Evolutionary conservation across 495 filamentous ascomycete species (phyloP), one percentile per base, ranked within the genome.

Genomic region (Parathielavia hyrcaniae): DNA sequence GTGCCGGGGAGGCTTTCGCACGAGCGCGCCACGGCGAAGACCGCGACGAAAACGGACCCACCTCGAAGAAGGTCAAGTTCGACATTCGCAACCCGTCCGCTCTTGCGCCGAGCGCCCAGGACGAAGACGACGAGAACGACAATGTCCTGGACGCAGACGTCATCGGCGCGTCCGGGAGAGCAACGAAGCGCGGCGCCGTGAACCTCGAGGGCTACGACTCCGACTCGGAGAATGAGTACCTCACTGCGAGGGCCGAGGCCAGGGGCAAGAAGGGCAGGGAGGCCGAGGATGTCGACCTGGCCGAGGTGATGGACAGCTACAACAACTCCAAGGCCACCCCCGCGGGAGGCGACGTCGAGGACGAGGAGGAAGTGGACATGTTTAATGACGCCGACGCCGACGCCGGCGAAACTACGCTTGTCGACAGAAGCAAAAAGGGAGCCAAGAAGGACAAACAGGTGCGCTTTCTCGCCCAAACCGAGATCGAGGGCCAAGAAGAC

Each of bases 141-240:
- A 79, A 87, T 4, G 81, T 90, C 22, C 81, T 96, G 16, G 91
- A 95, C 40, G 89, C 90, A 13, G 93, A 97, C 64, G 91, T 96
- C 51, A 95, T 97, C 59, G 92, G 92, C 39, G 84, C 83, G n/a
- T 78, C 85, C 16, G 87, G 84, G 0, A 78, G 83, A 39, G 83
- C 86, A 45, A 85, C 87, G 0, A 95, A 96, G 65, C 90, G 93
- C 55, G 88, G 89, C 63, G 93, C 91, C 2, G 84, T 98, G 35
- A 96, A 97, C 60, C 83, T 98, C 32, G 93, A 97, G 65, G 93
- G 95, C 4, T 97, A 97, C 73, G 92, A 97, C 53, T 92, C 86
- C 0, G 93, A 99, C 70, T 93, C 88, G 34, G 91, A 92, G 10
- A 91, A 91, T 55, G 93, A 97, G 61, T 90, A 87, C 20, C 95